Evolutionary conservation across 1,284 basidiomycete genomes (phyloP), one percentile per base, ranked within the genome.

Genomic region (Ganoderma sinense): DNA sequence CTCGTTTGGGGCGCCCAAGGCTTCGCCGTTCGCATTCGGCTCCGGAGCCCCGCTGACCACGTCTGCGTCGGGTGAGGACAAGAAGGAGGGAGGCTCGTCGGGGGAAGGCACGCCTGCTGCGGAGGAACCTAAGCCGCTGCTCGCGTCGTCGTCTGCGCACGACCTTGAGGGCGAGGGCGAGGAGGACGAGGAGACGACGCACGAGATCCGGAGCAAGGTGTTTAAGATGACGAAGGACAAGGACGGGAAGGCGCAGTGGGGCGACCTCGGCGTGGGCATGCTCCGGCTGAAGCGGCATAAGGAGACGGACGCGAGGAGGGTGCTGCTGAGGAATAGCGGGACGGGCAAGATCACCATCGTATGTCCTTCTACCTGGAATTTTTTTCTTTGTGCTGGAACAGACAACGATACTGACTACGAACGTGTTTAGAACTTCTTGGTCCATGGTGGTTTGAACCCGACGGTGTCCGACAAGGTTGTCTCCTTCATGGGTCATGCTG

Each of bases 111-210:
- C 79, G 10, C 78, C 83, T n/a, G 82, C 82, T 43, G 81, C 77
- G 75, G 82, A 81, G 2, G 81, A 80, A 10, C 8, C 45, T 5
- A 20, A 48, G 13, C 79, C 78, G 69, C 62, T 86, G 39, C 71
- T 84, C 18, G 79, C 84, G 8, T 80, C 80, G 31, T 84, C 82
- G 10, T 78, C 77, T 43, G 81, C 81, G 36, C 87, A 90, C 72
- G 92, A 93, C 73, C 83, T 83, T 62, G 92, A 92, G 73, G 92
- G 92, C n/a, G 89, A 89, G 75, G 93, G 93, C 20, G 95, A 96
- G 81, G 93, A 97, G 79, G 85, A 91, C 56, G 95, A 97, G 78
- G 89, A 91, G 67, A 95, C 93, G 2, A 82, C 85, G 23, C 84
- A 91, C 78, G 84, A 86, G 64, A 82, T 88, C 65, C 88, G 87